A percentile compares a stretch with the other conserved stretches of the same genome.
These are phyloP conservation scores for Paramecium tetraurelia DNA, from an alignment of 73 alveolate genomes.

Conservation along the genomic window DNA sequence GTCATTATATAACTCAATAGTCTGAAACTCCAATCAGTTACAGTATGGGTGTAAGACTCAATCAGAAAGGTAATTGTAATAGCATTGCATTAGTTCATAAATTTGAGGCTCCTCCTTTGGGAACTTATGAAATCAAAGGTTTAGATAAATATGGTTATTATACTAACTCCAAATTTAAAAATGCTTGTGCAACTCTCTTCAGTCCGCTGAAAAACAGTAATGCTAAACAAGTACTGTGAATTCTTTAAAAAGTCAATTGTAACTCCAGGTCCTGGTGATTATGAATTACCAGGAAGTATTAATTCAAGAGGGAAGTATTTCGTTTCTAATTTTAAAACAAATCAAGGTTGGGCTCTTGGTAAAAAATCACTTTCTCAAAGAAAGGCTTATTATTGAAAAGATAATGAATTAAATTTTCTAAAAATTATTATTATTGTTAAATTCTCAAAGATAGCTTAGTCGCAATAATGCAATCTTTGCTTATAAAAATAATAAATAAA, in stretches of 20 bases:
- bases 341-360: constrained; percentile 2
- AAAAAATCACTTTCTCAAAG: background rate
- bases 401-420: background rate
- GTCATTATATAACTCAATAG: background rate
- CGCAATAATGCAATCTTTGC: background rate
- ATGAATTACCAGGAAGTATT: constrained; percentile 17
- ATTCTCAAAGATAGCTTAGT: background rate
- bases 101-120: constrained; percentile 37
- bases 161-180: constrained; percentile 12
- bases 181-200: constrained; percentile 25
- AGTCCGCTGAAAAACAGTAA: constrained; percentile 36
- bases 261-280: constrained; percentile 49
- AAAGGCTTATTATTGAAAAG: constrained; percentile 11
- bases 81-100: background rate
- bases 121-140: constrained; percentile 41
- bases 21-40: background rate
- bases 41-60: constrained; percentile 17
- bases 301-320: background rate
- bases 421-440: background rate
- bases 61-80: background rate
- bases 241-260: background rate
- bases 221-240: background rate
- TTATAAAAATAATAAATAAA: background rate
- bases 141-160: constrained; percentile 46
- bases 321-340: background rate